A percentile compares a stretch with the other conserved stretches of the same genome.
These are phyloP conservation scores for Globisporangium ultimum DNA, from an alignment of 352 stramenopile genomes.

Conservation along the genomic window DNA sequence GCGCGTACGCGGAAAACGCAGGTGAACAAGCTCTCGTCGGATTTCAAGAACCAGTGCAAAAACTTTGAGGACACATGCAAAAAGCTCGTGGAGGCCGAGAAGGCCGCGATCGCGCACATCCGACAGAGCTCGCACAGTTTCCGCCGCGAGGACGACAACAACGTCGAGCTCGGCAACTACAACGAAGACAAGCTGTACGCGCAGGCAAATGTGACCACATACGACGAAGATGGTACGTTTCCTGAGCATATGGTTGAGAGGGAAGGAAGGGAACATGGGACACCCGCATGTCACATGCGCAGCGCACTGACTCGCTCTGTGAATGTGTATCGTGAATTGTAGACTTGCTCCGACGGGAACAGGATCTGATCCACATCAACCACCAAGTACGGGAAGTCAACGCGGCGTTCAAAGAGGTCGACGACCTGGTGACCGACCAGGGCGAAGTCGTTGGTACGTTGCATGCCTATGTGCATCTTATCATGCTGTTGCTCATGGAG, in stretches of 20 bases:
- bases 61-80: constrained; percentile 56
- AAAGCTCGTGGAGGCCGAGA: constrained; percentile 41
- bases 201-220: constrained; percentile 55
- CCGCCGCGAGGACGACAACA: constrained; percentile 37
- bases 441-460: constrained; percentile 63
- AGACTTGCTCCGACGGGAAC: constrained; percentile 58
- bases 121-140: constrained; percentile 49
- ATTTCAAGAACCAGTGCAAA: constrained; percentile 66
- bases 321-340: constrained; percentile 6
- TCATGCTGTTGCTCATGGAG: constrained; percentile 1
- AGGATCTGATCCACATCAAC: constrained; percentile 75
- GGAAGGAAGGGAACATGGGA: not conserved
- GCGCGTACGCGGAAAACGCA: constrained; percentile 45
- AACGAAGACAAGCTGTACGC: constrained; percentile 69
- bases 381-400: constrained; percentile 68
- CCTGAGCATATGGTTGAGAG: not conserved
- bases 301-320: not conserved
- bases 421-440: constrained; percentile 59
- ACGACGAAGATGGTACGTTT: constrained; percentile 58
- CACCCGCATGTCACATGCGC: not conserved
- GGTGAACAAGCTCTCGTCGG: constrained; percentile 47
- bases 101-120: constrained; percentile 44
- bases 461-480: not conserved
- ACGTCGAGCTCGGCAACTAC: constrained; percentile 49
- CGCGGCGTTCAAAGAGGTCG: constrained; percentile 59